Conservation (phyloP, 768 basidiomycete genomes). For the Royoungia palumana region DNA sequence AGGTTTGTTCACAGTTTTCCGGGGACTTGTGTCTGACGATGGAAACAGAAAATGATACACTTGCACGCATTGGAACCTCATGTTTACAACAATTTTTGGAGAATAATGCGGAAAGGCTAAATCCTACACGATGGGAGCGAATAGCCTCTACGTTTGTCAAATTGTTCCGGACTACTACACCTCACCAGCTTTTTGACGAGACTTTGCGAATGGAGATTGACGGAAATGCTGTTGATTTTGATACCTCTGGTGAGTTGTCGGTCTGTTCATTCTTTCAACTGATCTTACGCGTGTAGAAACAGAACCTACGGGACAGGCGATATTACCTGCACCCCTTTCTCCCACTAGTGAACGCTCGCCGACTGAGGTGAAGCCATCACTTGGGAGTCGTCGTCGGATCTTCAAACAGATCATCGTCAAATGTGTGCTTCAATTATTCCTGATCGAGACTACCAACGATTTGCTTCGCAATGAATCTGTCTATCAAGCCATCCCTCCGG, state of each 20-base stretch:
- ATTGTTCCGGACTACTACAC: constrained; percentile 96
- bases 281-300: constrained; percentile 6
- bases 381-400: constrained; percentile 71
- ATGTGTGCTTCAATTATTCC: constrained; percentile 93
- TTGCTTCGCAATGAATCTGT: constrained; percentile 89
- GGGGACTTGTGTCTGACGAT: constrained; percentile 1
- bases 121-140: constrained; percentile 81
- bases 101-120: constrained; percentile 86
- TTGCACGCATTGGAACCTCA: constrained; percentile 95
- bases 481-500: constrained; percentile 90
- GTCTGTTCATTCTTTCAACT: background rate
- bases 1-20: constrained; percentile 50
- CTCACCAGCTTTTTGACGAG: constrained; percentile 95
- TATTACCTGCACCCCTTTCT: constrained; percentile 86
- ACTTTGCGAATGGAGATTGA: constrained; percentile 83
- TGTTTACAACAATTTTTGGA: constrained; percentile 96
- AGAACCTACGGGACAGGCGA: constrained; percentile 62
- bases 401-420: constrained; percentile 99
- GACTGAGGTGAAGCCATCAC: constrained; percentile 48
- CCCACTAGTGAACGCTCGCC: constrained; percentile 59
- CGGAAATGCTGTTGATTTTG: constrained; percentile 51
- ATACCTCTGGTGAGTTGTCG: constrained; percentile 36
- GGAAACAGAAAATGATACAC: constrained; percentile 87
- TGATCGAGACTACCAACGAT: constrained; percentile 97
- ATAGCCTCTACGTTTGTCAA: constrained; percentile 91